Conservation (phyloP, 345 rosid species). For the Camelina neglecta region DNA sequence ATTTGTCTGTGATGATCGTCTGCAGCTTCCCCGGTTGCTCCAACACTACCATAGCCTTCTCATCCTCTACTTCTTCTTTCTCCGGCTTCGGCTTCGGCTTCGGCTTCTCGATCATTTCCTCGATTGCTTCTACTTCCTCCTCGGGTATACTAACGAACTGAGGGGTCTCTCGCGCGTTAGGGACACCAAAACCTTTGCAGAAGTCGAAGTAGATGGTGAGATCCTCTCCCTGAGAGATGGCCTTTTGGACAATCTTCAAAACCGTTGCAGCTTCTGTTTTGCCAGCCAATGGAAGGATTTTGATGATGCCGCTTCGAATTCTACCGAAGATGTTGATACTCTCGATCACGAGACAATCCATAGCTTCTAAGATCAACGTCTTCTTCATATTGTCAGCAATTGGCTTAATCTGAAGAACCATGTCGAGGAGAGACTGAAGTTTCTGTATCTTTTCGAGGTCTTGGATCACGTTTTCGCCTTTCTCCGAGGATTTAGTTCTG, state of each 20-base stretch:
- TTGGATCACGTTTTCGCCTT: constrained; percentile 20
- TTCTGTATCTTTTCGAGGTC: constrained; percentile 52
- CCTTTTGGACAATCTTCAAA: constrained; percentile 54
- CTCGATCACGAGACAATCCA: constrained; percentile 74
- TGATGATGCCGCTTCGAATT: constrained; percentile 53
- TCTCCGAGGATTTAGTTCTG: background rate
- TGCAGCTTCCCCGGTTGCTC: constrained; percentile 28
- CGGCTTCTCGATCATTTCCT: constrained; percentile 46
- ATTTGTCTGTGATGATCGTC: constrained; percentile 42
- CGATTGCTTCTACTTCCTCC: constrained; percentile 54
- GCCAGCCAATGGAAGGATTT: constrained; percentile 43
- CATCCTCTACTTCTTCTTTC: constrained; percentile 18
- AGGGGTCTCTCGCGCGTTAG: constrained; percentile 57
- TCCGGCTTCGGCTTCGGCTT: background rate
- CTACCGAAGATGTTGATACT: constrained; percentile 62
- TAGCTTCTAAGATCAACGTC: constrained; percentile 64
- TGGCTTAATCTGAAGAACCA: constrained; percentile 65
- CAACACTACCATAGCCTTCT: constrained; percentile 30
- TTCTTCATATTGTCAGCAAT: constrained; percentile 55
- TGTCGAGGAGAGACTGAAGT: constrained; percentile 59
- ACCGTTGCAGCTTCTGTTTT: constrained; percentile 54
- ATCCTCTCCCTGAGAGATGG: constrained; percentile 54
- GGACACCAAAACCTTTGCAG: constrained; percentile 57
- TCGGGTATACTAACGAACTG: constrained; percentile 51
- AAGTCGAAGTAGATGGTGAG: constrained; percentile 58